A percentile compares a stretch with the other conserved stretches of the same genome.
Evolutionary conservation across 257 asterid genomes (phyloP).

Genomic region (Solanum pennellii): DNA sequence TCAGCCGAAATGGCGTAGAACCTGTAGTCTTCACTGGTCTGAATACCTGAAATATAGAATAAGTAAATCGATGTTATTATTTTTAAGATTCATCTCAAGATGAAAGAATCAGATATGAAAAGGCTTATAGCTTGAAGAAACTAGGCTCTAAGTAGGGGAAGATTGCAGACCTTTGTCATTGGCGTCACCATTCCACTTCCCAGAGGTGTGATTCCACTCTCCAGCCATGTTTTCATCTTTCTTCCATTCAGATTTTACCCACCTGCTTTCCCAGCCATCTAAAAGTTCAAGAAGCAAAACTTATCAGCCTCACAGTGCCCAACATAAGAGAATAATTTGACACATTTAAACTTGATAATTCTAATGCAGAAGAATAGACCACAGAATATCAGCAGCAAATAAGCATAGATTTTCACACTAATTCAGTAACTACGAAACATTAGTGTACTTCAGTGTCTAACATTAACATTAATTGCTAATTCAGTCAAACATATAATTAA

Average conservation of each 20-base stretch:
- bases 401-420: background rate
- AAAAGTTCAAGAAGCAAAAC: background rate
- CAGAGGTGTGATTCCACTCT: conserved; percentile 95
- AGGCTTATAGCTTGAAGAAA: background rate
- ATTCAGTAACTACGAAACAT: background rate
- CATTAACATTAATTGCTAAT: background rate
- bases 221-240: conserved; percentile 88
- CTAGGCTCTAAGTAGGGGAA: background rate
- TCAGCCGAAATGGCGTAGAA: conserved; percentile 95
- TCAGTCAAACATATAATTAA: background rate
- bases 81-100: background rate
- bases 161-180: conserved; percentile 50
- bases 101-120: background rate
- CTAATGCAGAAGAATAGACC: background rate
- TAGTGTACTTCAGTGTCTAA: background rate
- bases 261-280: conserved; percentile 91
- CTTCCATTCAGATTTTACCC: conserved; percentile 99
- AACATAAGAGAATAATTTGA: background rate
- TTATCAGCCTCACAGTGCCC: conserved; percentile 4
- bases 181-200: conserved; percentile 84
- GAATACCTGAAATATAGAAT: conserved; percentile 50
- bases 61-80: background rate
- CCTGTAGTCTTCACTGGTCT: conserved; percentile 84
- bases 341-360: background rate
- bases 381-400: background rate